A percentile compares a stretch with the other conserved stretches of the same genome.
Conservation (phyloP, 345 rosid species). For the Aquilaria malaccensis region DNA sequence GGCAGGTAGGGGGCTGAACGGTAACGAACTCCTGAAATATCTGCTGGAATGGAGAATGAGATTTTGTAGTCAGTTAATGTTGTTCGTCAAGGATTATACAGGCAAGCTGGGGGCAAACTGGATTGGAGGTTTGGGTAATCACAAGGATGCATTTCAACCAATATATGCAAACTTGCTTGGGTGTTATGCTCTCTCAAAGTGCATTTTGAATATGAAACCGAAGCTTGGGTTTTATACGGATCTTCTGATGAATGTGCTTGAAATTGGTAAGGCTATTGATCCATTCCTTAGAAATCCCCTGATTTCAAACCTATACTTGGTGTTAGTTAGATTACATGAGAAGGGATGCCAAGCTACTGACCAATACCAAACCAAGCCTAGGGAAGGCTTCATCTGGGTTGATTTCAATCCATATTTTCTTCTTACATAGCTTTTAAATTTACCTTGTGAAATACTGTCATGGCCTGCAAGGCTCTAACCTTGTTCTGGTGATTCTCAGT, state of each 20-base stretch:
- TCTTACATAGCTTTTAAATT: constrained; percentile 20
- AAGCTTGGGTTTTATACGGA: constrained; percentile 15
- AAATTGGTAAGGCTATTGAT: constrained; percentile 46
- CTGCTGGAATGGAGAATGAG: constrained; percentile 51
- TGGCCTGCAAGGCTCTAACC: no score
- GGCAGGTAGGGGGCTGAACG: constrained; percentile 14
- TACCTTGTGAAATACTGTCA: constrained; percentile 1
- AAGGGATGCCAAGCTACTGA: constrained; percentile 17
- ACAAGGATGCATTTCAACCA: constrained; percentile 85
- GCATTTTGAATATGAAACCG: constrained; percentile 34
- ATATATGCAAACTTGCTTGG: constrained; percentile 79
- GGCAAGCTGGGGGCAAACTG: constrained; percentile 39
- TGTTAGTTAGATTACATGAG: constrained; percentile 44
- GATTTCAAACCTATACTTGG: constrained; percentile 52
- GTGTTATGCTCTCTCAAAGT: constrained; percentile 56
- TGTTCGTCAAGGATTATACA: constrained; percentile 40
- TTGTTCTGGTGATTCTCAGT: no score
- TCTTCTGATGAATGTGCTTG: constrained; percentile 33
- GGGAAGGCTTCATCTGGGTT: constrained; percentile 39
- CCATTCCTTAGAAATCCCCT: constrained; percentile 67
- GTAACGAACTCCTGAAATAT: constrained; percentile 23
- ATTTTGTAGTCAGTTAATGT: constrained; percentile 45
- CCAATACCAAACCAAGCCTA: constrained; percentile 5
- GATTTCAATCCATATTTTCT: constrained; percentile 84
- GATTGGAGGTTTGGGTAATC: constrained; percentile 86